These are phyloP conservation scores for Fusarium miscanthi DNA, from an alignment of 2,329 filamentous ascomycete species.

Conservation along the genomic window DNA sequence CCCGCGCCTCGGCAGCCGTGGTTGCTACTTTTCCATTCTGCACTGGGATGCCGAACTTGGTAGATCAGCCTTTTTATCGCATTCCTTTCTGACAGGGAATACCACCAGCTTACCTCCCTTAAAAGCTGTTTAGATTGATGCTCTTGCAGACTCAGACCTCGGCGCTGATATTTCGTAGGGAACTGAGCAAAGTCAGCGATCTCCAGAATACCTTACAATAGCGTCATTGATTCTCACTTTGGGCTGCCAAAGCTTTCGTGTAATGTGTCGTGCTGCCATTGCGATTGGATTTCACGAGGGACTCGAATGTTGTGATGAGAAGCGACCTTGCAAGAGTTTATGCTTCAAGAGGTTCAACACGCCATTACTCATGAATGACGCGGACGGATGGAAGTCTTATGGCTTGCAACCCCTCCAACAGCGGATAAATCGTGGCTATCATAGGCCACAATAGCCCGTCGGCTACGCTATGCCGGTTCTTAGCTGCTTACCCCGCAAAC, in stretches of 20 bases:
- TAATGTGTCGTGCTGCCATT: background rate
- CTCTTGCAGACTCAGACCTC: background rate
- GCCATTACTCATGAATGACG: background rate
- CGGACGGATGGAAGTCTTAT: background rate
- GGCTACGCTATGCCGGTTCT: background rate
- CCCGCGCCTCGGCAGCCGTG: background rate
- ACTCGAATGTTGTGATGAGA: background rate
- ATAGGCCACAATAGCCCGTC: background rate
- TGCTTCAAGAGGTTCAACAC: background rate
- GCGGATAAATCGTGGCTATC: background rate
- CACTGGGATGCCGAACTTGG: background rate
- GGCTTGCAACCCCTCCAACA: background rate
- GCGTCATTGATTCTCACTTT: background rate
- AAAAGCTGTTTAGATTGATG: background rate
- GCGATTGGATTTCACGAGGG: background rate
- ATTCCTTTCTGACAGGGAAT: background rate
- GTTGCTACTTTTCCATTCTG: slow-evolving; percentile 1
- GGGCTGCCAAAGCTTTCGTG: background rate
- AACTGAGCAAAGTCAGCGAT: background rate
- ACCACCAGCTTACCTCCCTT: background rate
- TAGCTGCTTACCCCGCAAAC: background rate
- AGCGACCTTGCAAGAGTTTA: fast-evolving
- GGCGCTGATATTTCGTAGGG: fast-evolving
- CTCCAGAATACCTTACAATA: fast-evolving
- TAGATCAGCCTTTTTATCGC: background rate